phyloP scores from a whole-genome alignment of 2,329 filamentous ascomycete species.

The Sporothrix euskadiensis region DNA sequence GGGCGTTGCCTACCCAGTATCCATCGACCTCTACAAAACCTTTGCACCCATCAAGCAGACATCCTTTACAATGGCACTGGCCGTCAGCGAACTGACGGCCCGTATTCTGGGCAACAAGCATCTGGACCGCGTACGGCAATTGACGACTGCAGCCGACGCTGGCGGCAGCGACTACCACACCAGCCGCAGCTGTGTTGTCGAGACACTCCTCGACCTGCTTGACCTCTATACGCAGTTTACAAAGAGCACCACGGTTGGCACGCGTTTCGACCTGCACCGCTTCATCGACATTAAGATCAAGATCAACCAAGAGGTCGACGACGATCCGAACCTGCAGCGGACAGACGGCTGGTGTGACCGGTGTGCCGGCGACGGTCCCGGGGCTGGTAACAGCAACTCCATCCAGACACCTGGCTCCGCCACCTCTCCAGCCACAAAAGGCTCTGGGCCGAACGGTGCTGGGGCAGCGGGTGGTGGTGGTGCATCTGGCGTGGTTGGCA shows the following conservation, averaged over 20 bases:
- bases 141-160: slow-evolving; percentile 42
- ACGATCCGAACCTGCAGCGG: slow-evolving; percentile 59
- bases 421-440: slow-evolving; percentile 45
- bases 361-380: slow-evolving; percentile 50
- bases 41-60: slow-evolving; percentile 90
- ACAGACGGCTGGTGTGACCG: slow-evolving; percentile 62
- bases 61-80: slow-evolving; percentile 80
- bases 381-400: slow-evolving; percentile 36
- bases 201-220: slow-evolving; percentile 85
- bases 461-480: background rate
- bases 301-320: slow-evolving; percentile 78
- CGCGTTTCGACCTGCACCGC: slow-evolving; percentile 68
- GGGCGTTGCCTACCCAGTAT: slow-evolving; percentile 74
- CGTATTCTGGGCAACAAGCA: slow-evolving; percentile 63
- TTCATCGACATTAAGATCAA: slow-evolving; percentile 86
- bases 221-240: slow-evolving; percentile 90
- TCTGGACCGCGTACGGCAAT: slow-evolving; percentile 47
- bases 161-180: slow-evolving; percentile 45
- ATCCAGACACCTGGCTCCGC: slow-evolving; percentile 41
- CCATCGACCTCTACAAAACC: slow-evolving; percentile 87
- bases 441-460: slow-evolving; percentile 40
- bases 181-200: slow-evolving; percentile 55
- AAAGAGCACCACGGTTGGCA: slow-evolving; percentile 71
- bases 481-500: background rate
- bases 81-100: slow-evolving; percentile 76